Evolutionary conservation across 1,139 yeast species (phyloP).

Genomic region (Tardiomyces digboiensis): DNA sequence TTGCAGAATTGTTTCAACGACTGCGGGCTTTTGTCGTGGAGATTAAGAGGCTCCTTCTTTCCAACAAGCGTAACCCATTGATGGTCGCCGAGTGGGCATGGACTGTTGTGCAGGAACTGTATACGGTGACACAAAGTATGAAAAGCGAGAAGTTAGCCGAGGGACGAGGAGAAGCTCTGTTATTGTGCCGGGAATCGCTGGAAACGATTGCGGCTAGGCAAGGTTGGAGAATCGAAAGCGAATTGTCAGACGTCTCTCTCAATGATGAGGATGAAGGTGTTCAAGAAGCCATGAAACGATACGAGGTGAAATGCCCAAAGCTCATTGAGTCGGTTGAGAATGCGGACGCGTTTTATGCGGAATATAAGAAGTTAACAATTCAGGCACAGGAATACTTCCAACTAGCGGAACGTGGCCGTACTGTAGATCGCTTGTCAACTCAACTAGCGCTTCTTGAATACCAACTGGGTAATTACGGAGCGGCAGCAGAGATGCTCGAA

Average conservation of each 20-base stretch:
- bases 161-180: slow-evolving; percentile 30
- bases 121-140: slow-evolving; percentile 9
- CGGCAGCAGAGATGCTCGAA: slow-evolving; percentile 53
- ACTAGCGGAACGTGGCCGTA: slow-evolving; percentile 42
- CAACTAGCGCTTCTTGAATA: slow-evolving; percentile 70
- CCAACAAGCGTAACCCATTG: slow-evolving; percentile 15
- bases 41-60: slow-evolving; percentile 22
- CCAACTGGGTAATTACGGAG: slow-evolving; percentile 45
- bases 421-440: slow-evolving; percentile 67
- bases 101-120: slow-evolving; percentile 24
- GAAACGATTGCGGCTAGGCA: slow-evolving; percentile 24
- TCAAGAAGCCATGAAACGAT: slow-evolving; percentile 6
- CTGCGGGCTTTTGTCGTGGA: slow-evolving; percentile 35
- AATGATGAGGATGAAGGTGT: slow-evolving; percentile 11
- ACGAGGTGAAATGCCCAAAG: slow-evolving; percentile 7
- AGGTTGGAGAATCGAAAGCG: slow-evolving; percentile 34
- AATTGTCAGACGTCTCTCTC: slow-evolving; percentile 31
- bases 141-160: slow-evolving; percentile 20
- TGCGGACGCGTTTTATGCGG: slow-evolving; percentile 25
- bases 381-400: slow-evolving; percentile 39
- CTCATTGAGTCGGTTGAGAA: slow-evolving; percentile 17
- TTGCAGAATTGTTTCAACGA: slow-evolving; percentile 25
- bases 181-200: slow-evolving; percentile 26
- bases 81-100: slow-evolving; percentile 27
- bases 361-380: slow-evolving; percentile 34